Base-by-base conservation (phyloP, 1,284 basidiomycete species). In the Anthracocystis walkeri region DNA sequence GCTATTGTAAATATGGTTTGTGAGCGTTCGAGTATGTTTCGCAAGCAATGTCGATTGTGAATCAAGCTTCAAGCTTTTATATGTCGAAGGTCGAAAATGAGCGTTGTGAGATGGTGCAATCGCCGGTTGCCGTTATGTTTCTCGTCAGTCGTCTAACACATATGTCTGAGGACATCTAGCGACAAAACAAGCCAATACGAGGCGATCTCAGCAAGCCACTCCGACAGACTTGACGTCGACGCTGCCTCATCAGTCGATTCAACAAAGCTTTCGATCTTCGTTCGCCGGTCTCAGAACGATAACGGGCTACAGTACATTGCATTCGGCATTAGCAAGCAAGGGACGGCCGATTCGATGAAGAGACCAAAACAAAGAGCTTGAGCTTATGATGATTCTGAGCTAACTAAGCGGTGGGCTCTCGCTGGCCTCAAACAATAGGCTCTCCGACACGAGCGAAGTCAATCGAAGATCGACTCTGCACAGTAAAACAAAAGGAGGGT, bases 301-400 rank as follows among this genome's bases (percentile, higher is more conserved):
- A n/a, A n/a, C n/a, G n/a, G n/a, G n/a, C n/a, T n/a, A n/a, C n/a
- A n/a, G n/a, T 46, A 29, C 33, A 14, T 25, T 29, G 5, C 25
- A 29, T 16, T 29, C 25, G 45, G 45, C 45, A 29, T 29, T 18
- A 46, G 45, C 45, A 46, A 46, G 45, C 45, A 29, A 27, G 45
- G 29, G 45, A 20, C 25, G 29, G 16, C 45, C 45, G 25, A 35
- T 10, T 14, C 3, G n/a, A n/a, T n/a, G 3, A 35, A 14, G 8
- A 8, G 12, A n/a, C n/a, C n/a, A 35, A 35, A 5, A 35, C 7
- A 14, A 46, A 18, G n/a, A 46, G 45, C 14, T 46, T 29, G 45
- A 46, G 45, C 45, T 29, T 35, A 35, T 35, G n/a, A n/a, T 46
- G 45, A n/a, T 18, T 46, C 45, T 46, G 27, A 18, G 2, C 33